phyloP scores from a whole-genome alignment of 306 rosid species.

The Rosa lucieae region DNA sequence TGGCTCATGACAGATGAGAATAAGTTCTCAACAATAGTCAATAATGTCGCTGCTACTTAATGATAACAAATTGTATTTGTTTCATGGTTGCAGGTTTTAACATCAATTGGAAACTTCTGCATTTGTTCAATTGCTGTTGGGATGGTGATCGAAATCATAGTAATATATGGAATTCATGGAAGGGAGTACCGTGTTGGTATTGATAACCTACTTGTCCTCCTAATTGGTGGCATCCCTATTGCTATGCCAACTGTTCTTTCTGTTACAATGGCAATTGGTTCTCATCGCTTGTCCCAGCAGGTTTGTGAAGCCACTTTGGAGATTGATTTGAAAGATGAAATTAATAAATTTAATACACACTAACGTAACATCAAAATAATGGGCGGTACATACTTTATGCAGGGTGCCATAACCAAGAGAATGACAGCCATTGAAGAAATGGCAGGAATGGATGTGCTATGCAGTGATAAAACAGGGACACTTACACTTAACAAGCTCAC shows the following conservation, averaged over 20 bases:
- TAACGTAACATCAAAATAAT: background rate
- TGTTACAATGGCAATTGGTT: conserved; percentile 82
- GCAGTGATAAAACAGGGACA: conserved; percentile 81
- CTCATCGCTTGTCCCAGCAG: conserved; percentile 63
- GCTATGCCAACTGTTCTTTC: conserved; percentile 93
- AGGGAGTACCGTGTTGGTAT: conserved; percentile 48
- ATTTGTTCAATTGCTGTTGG: conserved; percentile 75
- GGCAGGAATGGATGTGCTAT: conserved; percentile 85
- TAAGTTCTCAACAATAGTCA: background rate
- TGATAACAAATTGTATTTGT: background rate
- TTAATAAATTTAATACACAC: background rate
- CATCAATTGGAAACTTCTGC: conserved; percentile 73
- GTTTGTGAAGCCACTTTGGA: conserved; percentile 26
- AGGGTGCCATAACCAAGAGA: conserved; percentile 87
- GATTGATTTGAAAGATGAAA: conserved; percentile 6
- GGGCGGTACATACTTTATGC: conserved; percentile 16
- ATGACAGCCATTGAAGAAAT: conserved; percentile 84
- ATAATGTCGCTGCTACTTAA: background rate
- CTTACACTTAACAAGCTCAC: conserved; percentile 79
- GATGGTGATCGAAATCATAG: conserved; percentile 61
- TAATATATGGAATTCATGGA: conserved; percentile 34
- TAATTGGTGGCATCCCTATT: conserved; percentile 80
- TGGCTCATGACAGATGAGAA: background rate
- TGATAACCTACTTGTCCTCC: conserved; percentile 71
- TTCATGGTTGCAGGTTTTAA: conserved; percentile 52